These are phyloP conservation scores for Aspergillus sp. DNA, from an alignment of 2,329 filamentous ascomycete species.

Conservation along the genomic window DNA sequence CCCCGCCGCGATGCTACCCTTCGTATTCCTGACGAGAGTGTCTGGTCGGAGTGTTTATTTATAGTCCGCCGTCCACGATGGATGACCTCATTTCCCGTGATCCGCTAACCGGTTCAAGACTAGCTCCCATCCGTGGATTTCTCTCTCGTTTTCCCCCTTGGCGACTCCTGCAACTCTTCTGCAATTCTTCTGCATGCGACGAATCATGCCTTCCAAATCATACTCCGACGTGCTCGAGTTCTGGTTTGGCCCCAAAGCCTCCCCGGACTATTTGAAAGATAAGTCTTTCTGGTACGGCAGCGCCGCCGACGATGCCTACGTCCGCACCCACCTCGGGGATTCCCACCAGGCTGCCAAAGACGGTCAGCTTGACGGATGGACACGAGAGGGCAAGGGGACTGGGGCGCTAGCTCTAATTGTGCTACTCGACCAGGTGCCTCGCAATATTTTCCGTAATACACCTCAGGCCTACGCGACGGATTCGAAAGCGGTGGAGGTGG, in stretches of 20 bases:
- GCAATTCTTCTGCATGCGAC: neutral
- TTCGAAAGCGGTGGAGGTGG: conserved; percentile 25
- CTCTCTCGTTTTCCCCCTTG: neutral
- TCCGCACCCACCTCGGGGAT: conserved; percentile 18
- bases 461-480: conserved; percentile 33
- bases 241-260: conserved; percentile 25
- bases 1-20: too few species aligned
- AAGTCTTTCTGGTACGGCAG: conserved; percentile 25
- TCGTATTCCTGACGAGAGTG: too few species aligned
- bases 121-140: neutral
- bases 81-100: neutral
- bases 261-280: conserved; percentile 17
- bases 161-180: neutral
- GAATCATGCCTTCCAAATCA: neutral
- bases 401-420: conserved; percentile 37
- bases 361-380: conserved; percentile 20
- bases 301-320: conserved; percentile 20
- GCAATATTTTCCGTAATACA: conserved; percentile 37
- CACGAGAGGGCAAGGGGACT: conserved; percentile 13
- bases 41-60: neutral
- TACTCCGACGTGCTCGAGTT: conserved; percentile 19
- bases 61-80: neutral
- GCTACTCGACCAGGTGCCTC: conserved; percentile 41
- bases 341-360: conserved; percentile 21
- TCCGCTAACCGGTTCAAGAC: neutral